Conservation (phyloP, 495 filamentous ascomycete genomes). For the Gamarada debralockiae region DNA sequence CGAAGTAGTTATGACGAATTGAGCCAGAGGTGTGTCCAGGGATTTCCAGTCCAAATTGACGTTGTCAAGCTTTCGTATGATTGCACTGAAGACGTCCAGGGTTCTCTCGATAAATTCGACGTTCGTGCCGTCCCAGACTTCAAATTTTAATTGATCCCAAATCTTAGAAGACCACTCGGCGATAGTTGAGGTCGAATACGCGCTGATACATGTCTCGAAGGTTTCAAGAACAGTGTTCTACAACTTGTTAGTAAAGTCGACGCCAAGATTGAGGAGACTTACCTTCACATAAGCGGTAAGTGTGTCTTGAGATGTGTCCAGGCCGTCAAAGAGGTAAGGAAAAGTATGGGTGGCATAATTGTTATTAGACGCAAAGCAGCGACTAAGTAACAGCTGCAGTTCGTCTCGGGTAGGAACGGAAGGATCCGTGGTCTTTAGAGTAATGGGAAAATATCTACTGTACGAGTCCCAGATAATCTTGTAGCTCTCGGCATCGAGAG, state of each 20-base stretch:
- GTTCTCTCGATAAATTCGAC: conserved; percentile 45
- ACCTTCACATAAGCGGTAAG: conserved; percentile 41
- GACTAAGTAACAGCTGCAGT: conserved; percentile 39
- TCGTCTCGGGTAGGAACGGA: conserved; percentile 44
- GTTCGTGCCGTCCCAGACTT: conserved; percentile 52
- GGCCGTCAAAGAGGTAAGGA: conserved; percentile 41
- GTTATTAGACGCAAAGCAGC: conserved; percentile 42
- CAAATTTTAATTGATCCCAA: conserved; percentile 53
- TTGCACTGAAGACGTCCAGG: conserved; percentile 39
- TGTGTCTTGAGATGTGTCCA: conserved; percentile 37
- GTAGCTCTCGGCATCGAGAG: neutral
- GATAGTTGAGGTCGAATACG: conserved; percentile 37
- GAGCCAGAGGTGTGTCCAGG: neutral
- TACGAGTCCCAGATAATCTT: conserved; percentile 31
- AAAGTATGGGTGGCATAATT: conserved; percentile 36
- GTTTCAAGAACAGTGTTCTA: conserved; percentile 48
- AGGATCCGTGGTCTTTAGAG: conserved; percentile 28
- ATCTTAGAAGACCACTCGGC: conserved; percentile 39
- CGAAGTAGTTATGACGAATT: neutral
- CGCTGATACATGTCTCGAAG: conserved; percentile 38
- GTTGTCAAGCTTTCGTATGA: conserved; percentile 24
- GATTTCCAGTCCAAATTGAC: neutral
- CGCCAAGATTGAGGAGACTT: conserved; percentile 1
- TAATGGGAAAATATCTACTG: conserved; percentile 49
- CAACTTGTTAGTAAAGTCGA: conserved; percentile 15